phyloP scores from a whole-genome alignment of 2,329 filamentous ascomycete genomes.

The Phyllosticta citribraziliensis region DNA sequence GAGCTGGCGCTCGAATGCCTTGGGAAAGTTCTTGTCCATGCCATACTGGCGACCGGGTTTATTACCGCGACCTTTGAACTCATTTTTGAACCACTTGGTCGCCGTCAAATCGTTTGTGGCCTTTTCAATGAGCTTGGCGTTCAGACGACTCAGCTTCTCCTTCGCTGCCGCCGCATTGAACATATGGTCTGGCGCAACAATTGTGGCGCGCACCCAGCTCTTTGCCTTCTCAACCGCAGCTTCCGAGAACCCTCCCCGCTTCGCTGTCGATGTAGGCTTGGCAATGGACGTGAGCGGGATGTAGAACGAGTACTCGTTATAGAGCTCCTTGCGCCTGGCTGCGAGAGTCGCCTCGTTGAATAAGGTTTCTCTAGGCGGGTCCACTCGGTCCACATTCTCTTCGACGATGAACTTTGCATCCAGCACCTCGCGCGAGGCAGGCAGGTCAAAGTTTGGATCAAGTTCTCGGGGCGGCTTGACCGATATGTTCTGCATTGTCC shows the following conservation, averaged over 20 bases:
- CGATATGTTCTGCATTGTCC: conserved; percentile 45
- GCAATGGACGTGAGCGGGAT: conserved; percentile 18
- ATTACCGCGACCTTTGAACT: conserved; percentile 46
- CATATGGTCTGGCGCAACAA: conserved; percentile 29
- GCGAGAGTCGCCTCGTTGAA: conserved; percentile 28
- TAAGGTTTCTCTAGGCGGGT: conserved; percentile 48
- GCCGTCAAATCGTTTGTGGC: conserved; percentile 47
- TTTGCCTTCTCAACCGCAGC: not conserved
- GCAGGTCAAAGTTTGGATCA: conserved; percentile 9
- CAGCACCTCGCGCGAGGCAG: conserved; percentile 28
- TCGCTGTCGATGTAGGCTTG: not conserved
- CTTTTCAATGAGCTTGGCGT: conserved; percentile 26
- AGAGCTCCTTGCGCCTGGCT: conserved; percentile 31
- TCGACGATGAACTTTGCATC: conserved; percentile 35
- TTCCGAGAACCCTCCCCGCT: not conserved
- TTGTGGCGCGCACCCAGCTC: conserved; percentile 36
- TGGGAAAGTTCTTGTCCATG: conserved; percentile 50
- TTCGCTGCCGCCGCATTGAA: conserved; percentile 32
- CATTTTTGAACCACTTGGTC: conserved; percentile 48
- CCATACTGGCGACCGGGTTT: conserved; percentile 53
- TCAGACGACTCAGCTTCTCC: conserved; percentile 28
- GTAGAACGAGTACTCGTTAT: conserved; percentile 10
- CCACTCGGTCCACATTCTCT: conserved; percentile 26
- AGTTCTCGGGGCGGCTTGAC: not conserved
- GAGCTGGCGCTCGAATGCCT: conserved; percentile 42